Base-by-base conservation (phyloP, 305 asterid species). In the Plantago coronopus region DNA sequence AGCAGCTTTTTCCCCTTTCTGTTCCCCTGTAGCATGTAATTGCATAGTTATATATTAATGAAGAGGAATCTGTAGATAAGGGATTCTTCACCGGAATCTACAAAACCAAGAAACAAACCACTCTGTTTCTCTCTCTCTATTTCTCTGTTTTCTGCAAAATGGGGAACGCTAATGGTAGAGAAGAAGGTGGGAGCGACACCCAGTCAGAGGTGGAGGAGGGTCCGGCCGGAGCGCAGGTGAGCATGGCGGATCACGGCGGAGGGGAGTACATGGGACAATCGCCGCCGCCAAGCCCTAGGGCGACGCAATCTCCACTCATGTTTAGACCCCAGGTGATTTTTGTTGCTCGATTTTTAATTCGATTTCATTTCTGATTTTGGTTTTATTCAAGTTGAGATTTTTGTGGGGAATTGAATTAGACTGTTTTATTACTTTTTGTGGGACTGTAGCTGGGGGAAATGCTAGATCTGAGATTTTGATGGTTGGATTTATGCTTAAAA, bases 261-360 rank as follows among this genome's bases (percentile, higher is more conserved):
- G 37, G 37, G 7, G 37, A 29, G 37, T 29, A 29, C 37, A 29
- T 29, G 37, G 37, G 37, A 7, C 37, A 89, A 65, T 84, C 95
- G 1, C 95, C 98, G 23, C 98, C 95, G 59, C 74, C 96, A 17
- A 89, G 99, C 71, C 99, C 97, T 54, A 85, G 96, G 83, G 90
- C 88, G 72, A 77, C 96, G 59, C 89, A 77, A 27, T 81, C 96
- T 2, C 99, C 99, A 51, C 29, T 93, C 78, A 80, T 89, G 88
- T 93, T 93, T 66, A 76, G 86, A 61, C 96, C 99, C 48, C 91
- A 88, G 96, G 98, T 82, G 42, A 7, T 46, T 29, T 59, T 65
- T 62, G 18, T 23, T 50, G 8, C 13, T 66, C 63, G 27, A 47
- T 57, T 10, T 34, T 51, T 57, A 59, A 59, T 40, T 59, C 29